Percentiles rank a stretch among this genome's conserved stretches.
These are phyloP conservation scores for Aspergillus phoenicis DNA, from an alignment of 2,329 filamentous ascomycete genomes.

Conservation along the genomic window DNA sequence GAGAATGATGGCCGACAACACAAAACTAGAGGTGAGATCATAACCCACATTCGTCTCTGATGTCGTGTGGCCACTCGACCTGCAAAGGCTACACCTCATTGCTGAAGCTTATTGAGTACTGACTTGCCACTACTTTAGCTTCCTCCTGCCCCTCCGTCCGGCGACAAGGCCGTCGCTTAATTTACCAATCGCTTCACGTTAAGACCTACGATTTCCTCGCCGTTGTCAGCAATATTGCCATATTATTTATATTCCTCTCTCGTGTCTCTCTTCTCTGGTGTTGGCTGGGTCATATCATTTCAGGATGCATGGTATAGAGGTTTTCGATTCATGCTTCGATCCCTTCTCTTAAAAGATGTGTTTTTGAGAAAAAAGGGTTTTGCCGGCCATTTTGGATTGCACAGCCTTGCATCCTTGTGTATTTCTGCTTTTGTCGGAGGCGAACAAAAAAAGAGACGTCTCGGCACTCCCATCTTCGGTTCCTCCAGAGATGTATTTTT, in stretches of 20 bases:
- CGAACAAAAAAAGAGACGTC: conserved; percentile 24
- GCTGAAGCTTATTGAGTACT: neutral
- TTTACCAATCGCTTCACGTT: conserved; percentile 13
- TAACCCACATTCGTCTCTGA: neutral
- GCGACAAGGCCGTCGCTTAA: conserved; percentile 42
- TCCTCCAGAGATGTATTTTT: conserved; percentile 19
- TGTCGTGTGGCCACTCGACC: neutral
- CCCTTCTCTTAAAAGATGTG: conserved; percentile 27
- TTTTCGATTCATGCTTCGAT: conserved; percentile 31
- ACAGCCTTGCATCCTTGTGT: conserved; percentile 30
- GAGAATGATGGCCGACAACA: conserved; percentile 89
- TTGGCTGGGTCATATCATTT: conserved; percentile 38
- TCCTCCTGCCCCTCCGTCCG: conserved; percentile 39
- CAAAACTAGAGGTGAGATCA: conserved; percentile 70
- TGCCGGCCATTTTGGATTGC: conserved; percentile 31
- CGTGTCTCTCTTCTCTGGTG: conserved; percentile 44
- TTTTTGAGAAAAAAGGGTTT: conserved; percentile 32
- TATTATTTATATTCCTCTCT: conserved; percentile 30
- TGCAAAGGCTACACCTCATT: neutral
- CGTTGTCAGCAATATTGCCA: conserved; percentile 25
- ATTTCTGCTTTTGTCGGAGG: conserved; percentile 16
- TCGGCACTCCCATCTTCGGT: conserved; percentile 12
- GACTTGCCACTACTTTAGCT: conserved; percentile 28
- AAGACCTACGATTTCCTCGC: conserved; percentile 16
- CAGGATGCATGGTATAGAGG: conserved; percentile 41